phyloP scores from a whole-genome alignment of 768 basidiomycete genomes.

The Psilocybe sp. region DNA sequence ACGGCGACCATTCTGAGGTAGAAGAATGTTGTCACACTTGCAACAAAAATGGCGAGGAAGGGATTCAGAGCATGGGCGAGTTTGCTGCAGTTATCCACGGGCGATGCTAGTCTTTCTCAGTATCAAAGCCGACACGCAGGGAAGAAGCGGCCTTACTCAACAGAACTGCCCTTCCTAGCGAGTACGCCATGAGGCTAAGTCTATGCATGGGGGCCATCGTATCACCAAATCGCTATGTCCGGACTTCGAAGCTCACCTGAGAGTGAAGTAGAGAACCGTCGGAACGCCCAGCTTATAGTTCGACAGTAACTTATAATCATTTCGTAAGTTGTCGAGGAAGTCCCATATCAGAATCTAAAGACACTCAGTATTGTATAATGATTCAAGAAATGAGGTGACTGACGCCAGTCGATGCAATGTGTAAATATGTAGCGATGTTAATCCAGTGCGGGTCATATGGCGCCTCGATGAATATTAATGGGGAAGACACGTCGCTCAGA shows the following conservation, averaged over 20 bases:
- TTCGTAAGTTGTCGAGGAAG: conserved; percentile 4
- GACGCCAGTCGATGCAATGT: conserved; percentile 5
- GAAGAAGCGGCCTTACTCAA: background rate
- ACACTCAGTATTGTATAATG: background rate
- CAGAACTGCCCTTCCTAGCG: conserved; percentile 2
- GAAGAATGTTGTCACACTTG: conserved; percentile 11
- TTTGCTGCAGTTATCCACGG: background rate
- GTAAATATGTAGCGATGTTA: conserved; percentile 3
- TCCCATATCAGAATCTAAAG: conserved; percentile 7
- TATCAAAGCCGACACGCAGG: background rate
- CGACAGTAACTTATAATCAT: conserved; percentile 3
- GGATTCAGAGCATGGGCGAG: background rate
- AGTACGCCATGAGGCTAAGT: conserved; percentile 1
- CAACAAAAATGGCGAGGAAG: background rate
- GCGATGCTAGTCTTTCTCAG: conserved; percentile 2
- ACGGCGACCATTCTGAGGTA: conserved; percentile 24
- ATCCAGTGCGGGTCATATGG: background rate
- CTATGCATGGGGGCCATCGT: background rate
- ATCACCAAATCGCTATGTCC: background rate
- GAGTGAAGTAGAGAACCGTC: conserved; percentile 4
- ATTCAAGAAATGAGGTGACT: background rate
- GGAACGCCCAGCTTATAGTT: conserved; percentile 2
- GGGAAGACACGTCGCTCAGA: conserved; percentile 5
- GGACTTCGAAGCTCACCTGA: conserved; percentile 3
- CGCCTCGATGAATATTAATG: background rate